phyloP scores from a whole-genome alignment of 352 stramenopile genomes.

The Globisporangium splendens region DNA sequence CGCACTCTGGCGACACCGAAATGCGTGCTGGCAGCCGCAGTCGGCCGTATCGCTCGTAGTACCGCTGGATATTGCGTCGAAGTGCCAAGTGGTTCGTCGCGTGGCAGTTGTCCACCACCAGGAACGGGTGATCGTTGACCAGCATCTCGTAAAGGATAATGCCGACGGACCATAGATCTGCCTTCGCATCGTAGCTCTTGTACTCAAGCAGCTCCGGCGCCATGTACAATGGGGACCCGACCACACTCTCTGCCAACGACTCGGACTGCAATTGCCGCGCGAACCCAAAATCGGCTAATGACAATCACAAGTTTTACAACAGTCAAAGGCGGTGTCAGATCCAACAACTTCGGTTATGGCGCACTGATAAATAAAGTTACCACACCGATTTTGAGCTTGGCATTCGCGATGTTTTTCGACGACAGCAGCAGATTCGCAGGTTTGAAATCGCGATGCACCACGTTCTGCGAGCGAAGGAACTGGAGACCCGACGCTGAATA shows the following conservation, averaged over 20 bases:
- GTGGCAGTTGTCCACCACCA: constrained; percentile 70
- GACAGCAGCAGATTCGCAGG: constrained; percentile 72
- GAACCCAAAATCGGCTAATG: constrained; percentile 69
- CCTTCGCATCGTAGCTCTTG: constrained; percentile 84
- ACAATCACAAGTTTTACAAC: constrained; percentile 5
- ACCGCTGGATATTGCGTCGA: constrained; percentile 73
- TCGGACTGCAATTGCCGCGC: constrained; percentile 62
- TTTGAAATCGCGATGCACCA: constrained; percentile 77
- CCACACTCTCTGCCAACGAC: constrained; percentile 76
- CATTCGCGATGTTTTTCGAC: constrained; percentile 53
- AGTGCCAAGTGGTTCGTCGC: constrained; percentile 77
- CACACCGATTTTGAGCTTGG: constrained; percentile 78
- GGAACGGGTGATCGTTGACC: constrained; percentile 74
- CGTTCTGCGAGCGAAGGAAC: constrained; percentile 72
- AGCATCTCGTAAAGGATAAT: constrained; percentile 88
- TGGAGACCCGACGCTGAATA: constrained; percentile 56
- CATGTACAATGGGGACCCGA: constrained; percentile 80
- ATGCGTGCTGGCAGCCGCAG: constrained; percentile 51
- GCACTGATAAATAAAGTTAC: not conserved
- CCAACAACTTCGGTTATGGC: not conserved
- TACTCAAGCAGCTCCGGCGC: constrained; percentile 77
- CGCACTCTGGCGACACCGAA: constrained; percentile 57
- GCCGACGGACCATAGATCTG: constrained; percentile 74
- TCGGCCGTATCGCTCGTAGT: constrained; percentile 58
- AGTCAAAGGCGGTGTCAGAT: not conserved